These are phyloP conservation scores for Talaromyces liani DNA, from an alignment of 495 filamentous ascomycete genomes.

Conservation along the genomic window DNA sequence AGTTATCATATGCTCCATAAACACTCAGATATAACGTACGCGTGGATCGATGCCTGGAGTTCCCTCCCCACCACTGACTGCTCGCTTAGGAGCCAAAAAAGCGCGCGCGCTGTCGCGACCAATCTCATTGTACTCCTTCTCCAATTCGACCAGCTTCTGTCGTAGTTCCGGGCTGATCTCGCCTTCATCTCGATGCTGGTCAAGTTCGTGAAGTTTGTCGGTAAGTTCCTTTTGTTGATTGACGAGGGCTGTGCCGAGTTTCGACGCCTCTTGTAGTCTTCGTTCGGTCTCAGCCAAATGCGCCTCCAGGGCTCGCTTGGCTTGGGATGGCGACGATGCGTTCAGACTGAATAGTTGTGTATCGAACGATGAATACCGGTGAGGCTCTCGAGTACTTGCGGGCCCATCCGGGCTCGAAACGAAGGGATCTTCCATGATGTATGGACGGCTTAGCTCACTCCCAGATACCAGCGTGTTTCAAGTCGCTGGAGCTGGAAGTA, in stretches of 20 bases:
- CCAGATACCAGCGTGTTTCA: conserved; percentile 10
- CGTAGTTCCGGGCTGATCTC: conserved; percentile 80
- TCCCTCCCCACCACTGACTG: conserved; percentile 58
- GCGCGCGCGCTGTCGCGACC: conserved; percentile 83
- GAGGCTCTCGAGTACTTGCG: conserved; percentile 41
- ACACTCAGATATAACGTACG: conserved; percentile 5
- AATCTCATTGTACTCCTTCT: conserved; percentile 92
- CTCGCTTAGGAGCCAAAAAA: conserved; percentile 73
- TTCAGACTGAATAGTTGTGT: conserved; percentile 71
- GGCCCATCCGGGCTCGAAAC: conserved; percentile 29
- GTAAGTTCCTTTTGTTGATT: conserved; percentile 75
- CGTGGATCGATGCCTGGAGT: conserved; percentile 52
- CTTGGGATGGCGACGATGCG: conserved; percentile 71
- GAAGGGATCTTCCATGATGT: conserved; percentile 50
- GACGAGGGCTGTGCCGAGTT: conserved; percentile 75
- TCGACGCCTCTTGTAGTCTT: conserved; percentile 82
- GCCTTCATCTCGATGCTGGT: conserved; percentile 67
- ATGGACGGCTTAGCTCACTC: conserved; percentile 8
- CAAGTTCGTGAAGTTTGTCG: conserved; percentile 76
- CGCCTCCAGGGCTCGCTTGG: conserved; percentile 80
- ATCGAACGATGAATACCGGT: conserved; percentile 75
- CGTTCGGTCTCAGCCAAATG: conserved; percentile 88
- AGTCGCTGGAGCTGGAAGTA: conserved; percentile 3
- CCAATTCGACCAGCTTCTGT: conserved; percentile 75
- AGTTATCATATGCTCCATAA: not conserved